These are phyloP conservation scores for Solanum corneliomulleri DNA, from an alignment of 257 asterid species.

Conservation along the genomic window DNA sequence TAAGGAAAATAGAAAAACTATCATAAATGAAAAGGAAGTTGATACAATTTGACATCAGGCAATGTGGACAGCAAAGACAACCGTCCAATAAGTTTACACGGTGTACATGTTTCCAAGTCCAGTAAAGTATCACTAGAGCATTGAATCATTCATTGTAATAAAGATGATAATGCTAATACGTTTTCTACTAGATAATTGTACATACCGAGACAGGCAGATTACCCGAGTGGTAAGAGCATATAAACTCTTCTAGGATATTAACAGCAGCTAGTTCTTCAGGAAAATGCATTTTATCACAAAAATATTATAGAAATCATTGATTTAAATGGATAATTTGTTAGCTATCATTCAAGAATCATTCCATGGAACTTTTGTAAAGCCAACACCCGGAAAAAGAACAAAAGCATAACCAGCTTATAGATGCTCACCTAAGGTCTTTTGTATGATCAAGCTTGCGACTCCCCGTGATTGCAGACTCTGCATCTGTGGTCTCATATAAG, in stretches of 20 bases:
- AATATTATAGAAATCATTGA: not conserved
- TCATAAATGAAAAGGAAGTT: not conserved
- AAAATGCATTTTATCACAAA: not conserved
- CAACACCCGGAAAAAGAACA: not conserved
- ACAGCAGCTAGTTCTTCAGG: not conserved
- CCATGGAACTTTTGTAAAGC: not conserved
- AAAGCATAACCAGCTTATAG: not conserved
- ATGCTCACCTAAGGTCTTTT: constrained; percentile 24
- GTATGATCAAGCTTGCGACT: constrained; percentile 58
- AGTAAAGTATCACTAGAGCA: not conserved
- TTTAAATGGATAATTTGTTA: not conserved
- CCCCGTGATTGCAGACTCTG: constrained; percentile 38
- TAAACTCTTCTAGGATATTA: not conserved
- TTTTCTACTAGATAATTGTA: not conserved
- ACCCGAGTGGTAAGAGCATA: not conserved
- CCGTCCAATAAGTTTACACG: not conserved
- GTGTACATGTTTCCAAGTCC: not conserved
- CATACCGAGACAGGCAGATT: not conserved
- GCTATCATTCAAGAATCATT: not conserved
- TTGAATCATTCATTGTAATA: not conserved
- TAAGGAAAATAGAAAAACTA: not conserved
- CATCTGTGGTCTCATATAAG: constrained; percentile 33
- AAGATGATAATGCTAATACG: not conserved
- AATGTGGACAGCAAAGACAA: not conserved
- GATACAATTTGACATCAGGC: not conserved